Evolutionary conservation across 2,329 filamentous ascomycete genomes (phyloP).

Genomic region (Niveomyces coronatus): DNA sequence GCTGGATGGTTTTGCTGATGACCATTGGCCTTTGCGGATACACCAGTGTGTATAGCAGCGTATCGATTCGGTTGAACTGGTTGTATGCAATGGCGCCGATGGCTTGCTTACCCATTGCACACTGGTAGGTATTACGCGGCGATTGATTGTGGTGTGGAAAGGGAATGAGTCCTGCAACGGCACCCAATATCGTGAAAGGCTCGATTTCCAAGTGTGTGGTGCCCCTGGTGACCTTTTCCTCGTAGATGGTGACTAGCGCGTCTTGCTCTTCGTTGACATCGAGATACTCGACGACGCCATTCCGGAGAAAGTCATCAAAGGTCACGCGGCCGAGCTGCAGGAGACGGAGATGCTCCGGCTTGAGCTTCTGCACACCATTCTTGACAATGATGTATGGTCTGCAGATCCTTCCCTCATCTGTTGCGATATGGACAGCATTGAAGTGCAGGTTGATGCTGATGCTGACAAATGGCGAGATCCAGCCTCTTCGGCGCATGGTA

Average conservation of each 20-base stretch:
- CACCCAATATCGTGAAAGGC: slow-evolving; percentile 91
- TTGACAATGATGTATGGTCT: slow-evolving; percentile 93
- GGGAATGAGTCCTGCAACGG: slow-evolving; percentile 90
- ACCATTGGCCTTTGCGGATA: slow-evolving; percentile 98
- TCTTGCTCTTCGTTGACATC: slow-evolving; percentile 99
- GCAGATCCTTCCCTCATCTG: slow-evolving; percentile 94
- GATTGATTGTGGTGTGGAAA: slow-evolving; percentile 99
- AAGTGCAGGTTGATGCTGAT: slow-evolving; percentile 94
- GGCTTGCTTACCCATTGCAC: slow-evolving; percentile 99
- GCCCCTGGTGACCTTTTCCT: slow-evolving; percentile 68
- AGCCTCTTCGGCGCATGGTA: slow-evolving; percentile 75
- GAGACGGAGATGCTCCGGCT: slow-evolving; percentile 64
- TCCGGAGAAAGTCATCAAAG: slow-evolving; percentile 88
- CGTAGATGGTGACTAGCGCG: slow-evolving; percentile 82
- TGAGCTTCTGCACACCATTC: slow-evolving; percentile 73
- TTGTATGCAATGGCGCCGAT: slow-evolving; percentile 98
- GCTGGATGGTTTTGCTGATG: slow-evolving; percentile 90
- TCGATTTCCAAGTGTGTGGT: slow-evolving; percentile 97
- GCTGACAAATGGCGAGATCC: slow-evolving; percentile 92
- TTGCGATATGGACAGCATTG: slow-evolving; percentile 85
- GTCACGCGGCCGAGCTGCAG: slow-evolving; percentile 74
- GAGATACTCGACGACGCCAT: slow-evolving; percentile 88
- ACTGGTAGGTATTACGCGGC: slow-evolving; percentile 96
- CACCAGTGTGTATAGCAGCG: slow-evolving; percentile 88
- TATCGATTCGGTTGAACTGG: slow-evolving; percentile 94